Conservation (phyloP, 306 rosid genomes). For the Citrullus amarus region DNA sequence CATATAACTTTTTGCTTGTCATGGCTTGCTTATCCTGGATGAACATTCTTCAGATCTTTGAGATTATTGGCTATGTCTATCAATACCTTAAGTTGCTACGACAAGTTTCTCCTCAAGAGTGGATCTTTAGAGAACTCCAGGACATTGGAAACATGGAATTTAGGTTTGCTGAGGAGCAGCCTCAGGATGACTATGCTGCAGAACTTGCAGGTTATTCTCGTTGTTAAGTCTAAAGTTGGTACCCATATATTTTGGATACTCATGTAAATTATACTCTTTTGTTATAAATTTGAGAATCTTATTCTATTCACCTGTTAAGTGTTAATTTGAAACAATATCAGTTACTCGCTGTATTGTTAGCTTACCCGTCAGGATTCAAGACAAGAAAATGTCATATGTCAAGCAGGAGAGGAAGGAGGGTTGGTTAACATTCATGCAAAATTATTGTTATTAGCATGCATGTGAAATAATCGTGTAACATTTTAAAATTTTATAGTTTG, state of each 20-base stretch:
- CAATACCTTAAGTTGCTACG: constrained; percentile 69
- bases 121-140: constrained; percentile 94
- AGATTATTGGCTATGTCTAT: constrained; percentile 73
- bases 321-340: background rate
- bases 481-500: too few species aligned
- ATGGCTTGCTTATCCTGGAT: constrained; percentile 1
- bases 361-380: background rate
- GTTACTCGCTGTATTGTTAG: background rate
- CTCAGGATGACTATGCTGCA: constrained; percentile 94
- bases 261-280: background rate
- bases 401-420: background rate
- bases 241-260: background rate
- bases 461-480: background rate
- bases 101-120: constrained; percentile 69
- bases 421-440: background rate
- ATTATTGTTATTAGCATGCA: background rate
- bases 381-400: background rate
- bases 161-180: constrained; percentile 91
- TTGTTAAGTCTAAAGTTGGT: background rate
- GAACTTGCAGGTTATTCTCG: constrained; percentile 65
- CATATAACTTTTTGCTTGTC: constrained; percentile 7
- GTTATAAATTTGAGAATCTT: background rate
- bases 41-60: constrained; percentile 46
- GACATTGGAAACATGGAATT: constrained; percentile 90
- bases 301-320: background rate